Conservation (phyloP, 768 basidiomycete species). For the Rhizopogon vinicolor region DNA sequence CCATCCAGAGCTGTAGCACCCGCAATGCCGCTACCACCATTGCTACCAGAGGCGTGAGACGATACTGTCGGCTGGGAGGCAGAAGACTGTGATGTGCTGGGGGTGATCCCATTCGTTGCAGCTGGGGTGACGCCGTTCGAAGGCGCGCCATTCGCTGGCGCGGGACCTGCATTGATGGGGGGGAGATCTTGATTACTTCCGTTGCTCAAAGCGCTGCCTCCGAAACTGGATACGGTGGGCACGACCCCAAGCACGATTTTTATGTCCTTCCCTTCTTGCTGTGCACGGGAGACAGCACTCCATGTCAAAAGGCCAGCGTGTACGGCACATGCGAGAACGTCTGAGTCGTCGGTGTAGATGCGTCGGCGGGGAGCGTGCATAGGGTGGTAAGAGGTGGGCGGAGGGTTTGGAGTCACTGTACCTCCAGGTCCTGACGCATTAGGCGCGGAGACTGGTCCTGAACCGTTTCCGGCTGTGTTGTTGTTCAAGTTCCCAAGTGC, state of each 20-base stretch:
- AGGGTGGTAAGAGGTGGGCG: constrained; percentile 11
- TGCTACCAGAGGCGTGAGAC: constrained; percentile 7
- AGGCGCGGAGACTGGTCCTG: constrained; percentile 9
- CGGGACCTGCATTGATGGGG: constrained; percentile 6
- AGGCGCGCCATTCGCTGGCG: constrained; percentile 13
- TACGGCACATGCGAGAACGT: constrained; percentile 62
- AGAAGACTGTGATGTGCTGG: constrained; percentile 14
- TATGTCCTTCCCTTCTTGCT: constrained; percentile 33
- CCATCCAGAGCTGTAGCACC: constrained; percentile 20
- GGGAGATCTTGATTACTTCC: constrained; percentile 31
- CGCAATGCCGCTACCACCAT: constrained; percentile 20
- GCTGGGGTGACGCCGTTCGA: constrained; percentile 15
- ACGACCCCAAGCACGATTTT: constrained; percentile 37
- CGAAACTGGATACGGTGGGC: constrained; percentile 37
- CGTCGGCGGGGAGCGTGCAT: constrained; percentile 36
- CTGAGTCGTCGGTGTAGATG: constrained; percentile 77
- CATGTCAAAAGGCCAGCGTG: constrained; percentile 54
- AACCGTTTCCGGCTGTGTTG: background rate
- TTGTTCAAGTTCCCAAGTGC: constrained; percentile 1
- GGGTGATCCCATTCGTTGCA: constrained; percentile 11
- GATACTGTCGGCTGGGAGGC: constrained; percentile 19
- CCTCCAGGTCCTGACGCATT: background rate
- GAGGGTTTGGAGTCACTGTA: constrained; percentile 1
- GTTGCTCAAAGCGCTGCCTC: constrained; percentile 37
- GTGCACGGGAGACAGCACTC: constrained; percentile 35